Conservation (phyloP, 2,329 filamentous ascomycete genomes). For the Alternaria sp. region DNA sequence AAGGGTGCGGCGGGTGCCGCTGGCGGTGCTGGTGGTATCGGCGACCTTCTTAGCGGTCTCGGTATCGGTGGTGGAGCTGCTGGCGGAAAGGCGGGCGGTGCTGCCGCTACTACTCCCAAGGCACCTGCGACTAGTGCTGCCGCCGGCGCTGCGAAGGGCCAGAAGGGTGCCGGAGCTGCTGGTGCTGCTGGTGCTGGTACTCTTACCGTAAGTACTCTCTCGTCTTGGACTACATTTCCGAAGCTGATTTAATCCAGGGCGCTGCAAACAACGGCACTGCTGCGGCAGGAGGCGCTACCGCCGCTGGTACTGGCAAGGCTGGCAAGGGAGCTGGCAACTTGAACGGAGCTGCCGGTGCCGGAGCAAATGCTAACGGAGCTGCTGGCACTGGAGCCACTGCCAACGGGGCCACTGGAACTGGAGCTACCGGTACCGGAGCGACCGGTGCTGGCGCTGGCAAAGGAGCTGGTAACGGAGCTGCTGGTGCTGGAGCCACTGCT, state of each 20-base stretch:
- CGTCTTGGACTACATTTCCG: not conserved
- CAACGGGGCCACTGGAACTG: slow-evolving; percentile 1
- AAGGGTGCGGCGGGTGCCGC: slow-evolving; percentile 5
- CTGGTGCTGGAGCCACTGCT: slow-evolving; percentile 3
- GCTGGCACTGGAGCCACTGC: not conserved
- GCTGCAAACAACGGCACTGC: slow-evolving; percentile 9
- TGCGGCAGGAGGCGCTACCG: not conserved
- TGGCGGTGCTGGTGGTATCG: not conserved
- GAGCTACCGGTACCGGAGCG: not conserved
- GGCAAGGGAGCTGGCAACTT: not conserved
- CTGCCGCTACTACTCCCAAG: not conserved
- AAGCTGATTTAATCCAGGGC: not conserved
- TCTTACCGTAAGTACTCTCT: not conserved
- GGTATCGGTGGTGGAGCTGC: not conserved
- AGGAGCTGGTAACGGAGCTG: not conserved
- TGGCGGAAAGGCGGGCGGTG: slow-evolving; percentile 1
- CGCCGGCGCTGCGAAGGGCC: slow-evolving; percentile 3
- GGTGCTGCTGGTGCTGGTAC: not conserved
- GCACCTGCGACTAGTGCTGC: not conserved
- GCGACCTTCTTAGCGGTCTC: slow-evolving; percentile 10
- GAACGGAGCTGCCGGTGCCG: not conserved
- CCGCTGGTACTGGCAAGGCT: not conserved
- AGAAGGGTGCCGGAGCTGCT: not conserved
- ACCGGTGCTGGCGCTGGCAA: not conserved
- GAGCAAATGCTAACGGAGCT: not conserved